A percentile compares a stretch with the other conserved stretches of the same genome.
phyloP scores from a whole-genome alignment of 2,329 filamentous ascomycete species.

The Hymenoscyphus fraxineus region DNA sequence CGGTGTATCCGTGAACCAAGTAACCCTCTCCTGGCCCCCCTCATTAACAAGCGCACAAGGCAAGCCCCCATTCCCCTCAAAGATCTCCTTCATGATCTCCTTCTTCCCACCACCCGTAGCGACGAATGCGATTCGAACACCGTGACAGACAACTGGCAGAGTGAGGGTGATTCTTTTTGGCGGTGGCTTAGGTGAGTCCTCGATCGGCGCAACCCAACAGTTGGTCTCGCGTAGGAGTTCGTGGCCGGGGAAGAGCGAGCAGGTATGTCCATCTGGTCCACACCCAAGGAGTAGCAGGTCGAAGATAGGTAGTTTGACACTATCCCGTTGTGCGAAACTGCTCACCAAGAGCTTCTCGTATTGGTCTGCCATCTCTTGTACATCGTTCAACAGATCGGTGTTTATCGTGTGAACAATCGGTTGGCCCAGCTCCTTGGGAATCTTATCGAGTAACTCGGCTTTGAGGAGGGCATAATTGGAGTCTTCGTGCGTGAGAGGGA shows the following conservation, averaged over 20 bases:
- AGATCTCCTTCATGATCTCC: slow-evolving; percentile 88
- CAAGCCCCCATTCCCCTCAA: slow-evolving; percentile 69
- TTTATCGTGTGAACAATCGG: slow-evolving; percentile 81
- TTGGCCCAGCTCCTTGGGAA: slow-evolving; percentile 59
- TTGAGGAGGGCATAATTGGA: slow-evolving; percentile 92
- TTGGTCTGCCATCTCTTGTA: slow-evolving; percentile 86
- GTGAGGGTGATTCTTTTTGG: slow-evolving; percentile 87
- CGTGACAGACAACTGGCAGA: slow-evolving; percentile 84
- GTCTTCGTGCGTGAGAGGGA: slow-evolving; percentile 85
- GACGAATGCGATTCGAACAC: slow-evolving; percentile 82
- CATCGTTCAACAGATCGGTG: slow-evolving; percentile 60
- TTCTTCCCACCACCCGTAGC: slow-evolving; percentile 87
- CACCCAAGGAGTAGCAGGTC: slow-evolving; percentile 91
- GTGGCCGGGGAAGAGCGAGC: slow-evolving; percentile 91
- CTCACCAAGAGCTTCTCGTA: slow-evolving; percentile 87
- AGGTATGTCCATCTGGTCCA: slow-evolving; percentile 95
- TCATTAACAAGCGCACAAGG: slow-evolving; percentile 89
- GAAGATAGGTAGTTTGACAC: slow-evolving; percentile 90
- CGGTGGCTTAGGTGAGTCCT: slow-evolving; percentile 93
- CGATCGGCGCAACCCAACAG: slow-evolving; percentile 89
- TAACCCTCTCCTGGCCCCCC: slow-evolving; percentile 77
- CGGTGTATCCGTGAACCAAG: slow-evolving; percentile 88
- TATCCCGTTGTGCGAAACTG: slow-evolving; percentile 87
- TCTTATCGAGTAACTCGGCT: slow-evolving; percentile 81
- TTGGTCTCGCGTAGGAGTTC: slow-evolving; percentile 78